Percentiles rank a stretch among this genome's conserved stretches.
phyloP scores from a whole-genome alignment of 2,329 filamentous ascomycete genomes.

The Leptodontidium sp. region DNA sequence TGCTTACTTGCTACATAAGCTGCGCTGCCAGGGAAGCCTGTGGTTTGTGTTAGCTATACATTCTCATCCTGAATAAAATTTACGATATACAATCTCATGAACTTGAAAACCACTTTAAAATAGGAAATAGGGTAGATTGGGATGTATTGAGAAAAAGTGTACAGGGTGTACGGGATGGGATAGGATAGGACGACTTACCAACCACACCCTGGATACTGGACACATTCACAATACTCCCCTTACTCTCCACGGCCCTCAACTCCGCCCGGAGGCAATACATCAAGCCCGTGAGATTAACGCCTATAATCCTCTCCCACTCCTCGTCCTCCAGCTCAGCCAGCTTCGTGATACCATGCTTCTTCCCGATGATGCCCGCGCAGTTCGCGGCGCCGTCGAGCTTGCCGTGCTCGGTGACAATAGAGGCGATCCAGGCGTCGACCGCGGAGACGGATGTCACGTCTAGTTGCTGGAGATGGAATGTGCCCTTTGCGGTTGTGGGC shows the following conservation, averaged over 20 bases:
- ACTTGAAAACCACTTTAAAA: no score
- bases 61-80: neutral
- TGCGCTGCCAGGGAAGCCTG: slow-evolving; percentile 45
- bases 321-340: slow-evolving; percentile 47
- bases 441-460: slow-evolving; percentile 46
- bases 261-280: slow-evolving; percentile 49
- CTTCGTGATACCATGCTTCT: slow-evolving; percentile 44
- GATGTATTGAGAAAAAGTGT: no score
- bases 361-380: slow-evolving; percentile 53
- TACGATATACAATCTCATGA: neutral
- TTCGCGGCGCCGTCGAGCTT: slow-evolving; percentile 58
- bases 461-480: slow-evolving; percentile 30
- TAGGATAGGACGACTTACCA: slow-evolving; percentile 43
- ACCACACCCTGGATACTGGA: slow-evolving; percentile 59
- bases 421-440: slow-evolving; percentile 50
- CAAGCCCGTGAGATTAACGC: slow-evolving; percentile 50
- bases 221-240: slow-evolving; percentile 51
- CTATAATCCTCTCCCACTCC: slow-evolving; percentile 51
- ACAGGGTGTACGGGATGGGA: no score
- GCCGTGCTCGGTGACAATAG: slow-evolving; percentile 48
- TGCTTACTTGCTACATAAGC: slow-evolving; percentile 52
- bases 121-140: no score
- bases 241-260: slow-evolving; percentile 50
- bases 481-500: slow-evolving; percentile 35
- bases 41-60: slow-evolving; percentile 26